Conservation (phyloP, 1,139 yeast genomes). For the Blastobotrys apis region DNA sequence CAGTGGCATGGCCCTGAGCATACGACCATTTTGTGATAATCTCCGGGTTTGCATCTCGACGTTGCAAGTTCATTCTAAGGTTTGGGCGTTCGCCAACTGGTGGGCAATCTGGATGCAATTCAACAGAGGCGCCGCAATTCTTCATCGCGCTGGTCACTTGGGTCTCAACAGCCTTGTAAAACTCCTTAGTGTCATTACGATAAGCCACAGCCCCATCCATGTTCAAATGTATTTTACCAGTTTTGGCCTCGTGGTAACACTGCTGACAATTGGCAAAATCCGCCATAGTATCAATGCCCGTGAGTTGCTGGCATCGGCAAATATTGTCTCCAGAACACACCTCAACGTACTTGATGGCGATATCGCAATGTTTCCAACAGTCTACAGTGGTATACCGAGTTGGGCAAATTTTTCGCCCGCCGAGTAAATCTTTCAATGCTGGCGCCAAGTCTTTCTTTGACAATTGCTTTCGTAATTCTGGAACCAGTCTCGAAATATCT, state of each 20-base stretch:
- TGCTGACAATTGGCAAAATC: constrained; percentile 22
- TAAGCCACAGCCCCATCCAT: constrained; percentile 23
- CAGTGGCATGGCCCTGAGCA: constrained; percentile 6
- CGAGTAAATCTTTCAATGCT: constrained; percentile 4
- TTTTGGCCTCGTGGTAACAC: constrained; percentile 22
- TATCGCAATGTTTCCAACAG: constrained; percentile 26
- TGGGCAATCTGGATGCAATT: too few relatives aligned
- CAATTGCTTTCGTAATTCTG: background rate
- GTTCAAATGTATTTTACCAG: constrained; percentile 20
- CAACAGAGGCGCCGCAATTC: too few relatives aligned
- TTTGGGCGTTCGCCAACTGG: too few relatives aligned
- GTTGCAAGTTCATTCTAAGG: too few relatives aligned
- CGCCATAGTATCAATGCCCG: constrained; percentile 3
- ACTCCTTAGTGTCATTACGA: too few relatives aligned
- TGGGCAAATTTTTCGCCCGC: constrained; percentile 10
- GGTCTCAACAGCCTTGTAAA: too few relatives aligned
- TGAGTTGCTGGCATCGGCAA: constrained; percentile 8
- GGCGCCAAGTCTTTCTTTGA: too few relatives aligned
- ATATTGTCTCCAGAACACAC: constrained; percentile 14
- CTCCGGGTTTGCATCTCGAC: too few relatives aligned
- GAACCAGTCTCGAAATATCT: constrained; percentile 1
- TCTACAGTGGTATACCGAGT: constrained; percentile 12
- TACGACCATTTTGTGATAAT: too few relatives aligned
- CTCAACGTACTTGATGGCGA: constrained; percentile 19
- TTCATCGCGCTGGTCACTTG: too few relatives aligned